These are phyloP conservation scores for Sindora glabra DNA, from an alignment of 306 rosid species.

Conservation along the genomic window DNA sequence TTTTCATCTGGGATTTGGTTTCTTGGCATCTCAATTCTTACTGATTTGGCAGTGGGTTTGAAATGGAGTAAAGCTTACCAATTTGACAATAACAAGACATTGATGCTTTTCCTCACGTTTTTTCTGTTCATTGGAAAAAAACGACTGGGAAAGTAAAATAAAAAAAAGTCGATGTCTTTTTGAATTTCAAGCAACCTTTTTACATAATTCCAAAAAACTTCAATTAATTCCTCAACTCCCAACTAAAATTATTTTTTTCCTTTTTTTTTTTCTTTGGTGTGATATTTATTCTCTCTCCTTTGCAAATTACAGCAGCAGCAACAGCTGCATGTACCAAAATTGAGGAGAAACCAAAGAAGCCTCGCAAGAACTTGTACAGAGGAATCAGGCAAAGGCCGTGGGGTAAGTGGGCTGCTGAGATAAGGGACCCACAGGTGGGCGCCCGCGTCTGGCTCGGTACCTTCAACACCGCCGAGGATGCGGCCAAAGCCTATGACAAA, in stretches of 20 bases:
- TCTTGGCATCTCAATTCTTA: too few species aligned
- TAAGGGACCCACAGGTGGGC: conserved; percentile 89
- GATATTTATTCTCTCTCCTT: too few species aligned
- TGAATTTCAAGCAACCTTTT: background rate
- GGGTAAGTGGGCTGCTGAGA: conserved; percentile 99
- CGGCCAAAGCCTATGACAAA: conserved; percentile 69
- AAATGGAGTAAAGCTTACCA: conserved; percentile 12
- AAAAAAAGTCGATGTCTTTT: background rate
- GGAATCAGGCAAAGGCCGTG: conserved; percentile 95
- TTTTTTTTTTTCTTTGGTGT: too few species aligned
- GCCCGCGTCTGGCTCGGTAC: conserved; percentile 96
- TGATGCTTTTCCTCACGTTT: conserved; percentile 8
- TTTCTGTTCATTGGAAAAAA: background rate
- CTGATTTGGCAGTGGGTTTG: background rate
- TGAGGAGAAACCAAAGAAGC: too few species aligned
- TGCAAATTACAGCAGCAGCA: too few species aligned
- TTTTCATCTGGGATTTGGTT: too few species aligned
- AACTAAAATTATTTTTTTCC: too few species aligned
- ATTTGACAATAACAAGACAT: background rate
- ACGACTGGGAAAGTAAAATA: background rate
- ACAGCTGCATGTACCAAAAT: too few species aligned
- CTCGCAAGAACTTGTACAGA: conserved; percentile 69
- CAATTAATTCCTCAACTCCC: background rate
- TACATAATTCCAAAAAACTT: too few species aligned
- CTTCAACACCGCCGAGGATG: too few species aligned